A percentile compares a stretch with the other conserved stretches of the same genome.
Evolutionary conservation across 176 grass and related monocot genomes (phyloP).

Genomic region (Elymus sibiricus): DNA sequence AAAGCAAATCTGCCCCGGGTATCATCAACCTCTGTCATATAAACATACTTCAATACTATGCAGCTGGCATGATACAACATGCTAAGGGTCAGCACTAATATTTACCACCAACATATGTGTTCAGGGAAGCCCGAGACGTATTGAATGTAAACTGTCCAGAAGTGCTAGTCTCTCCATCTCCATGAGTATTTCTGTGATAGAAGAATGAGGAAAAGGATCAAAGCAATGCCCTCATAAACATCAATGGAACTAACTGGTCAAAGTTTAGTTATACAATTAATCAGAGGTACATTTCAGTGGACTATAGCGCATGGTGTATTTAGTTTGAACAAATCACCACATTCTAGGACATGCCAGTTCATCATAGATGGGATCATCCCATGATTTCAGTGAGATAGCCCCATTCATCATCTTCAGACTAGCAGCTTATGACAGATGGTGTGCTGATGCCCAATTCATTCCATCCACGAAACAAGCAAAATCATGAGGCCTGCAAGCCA

Average conservation of each 20-base stretch:
- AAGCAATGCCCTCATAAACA: background rate
- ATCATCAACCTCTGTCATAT: conserved; percentile 72
- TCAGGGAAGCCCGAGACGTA: conserved; percentile 53
- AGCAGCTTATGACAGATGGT: conserved; percentile 4
- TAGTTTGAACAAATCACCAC: background rate
- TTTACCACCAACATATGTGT: conserved; percentile 72
- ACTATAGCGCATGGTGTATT: background rate
- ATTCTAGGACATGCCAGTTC: too few species aligned
- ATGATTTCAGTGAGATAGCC: background rate
- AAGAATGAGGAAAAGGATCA: conserved; percentile 11
- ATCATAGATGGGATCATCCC: background rate
- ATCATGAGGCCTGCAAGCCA: background rate
- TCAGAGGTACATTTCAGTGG: background rate
- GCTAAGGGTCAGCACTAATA: conserved; percentile 15
- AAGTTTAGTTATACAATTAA: background rate
- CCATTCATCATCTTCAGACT: background rate
- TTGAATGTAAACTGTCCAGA: conserved; percentile 47
- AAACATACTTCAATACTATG: conserved; percentile 23
- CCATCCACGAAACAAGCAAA: background rate
- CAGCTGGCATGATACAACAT: conserved; percentile 11
- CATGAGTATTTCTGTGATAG: conserved; percentile 43
- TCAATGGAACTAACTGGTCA: background rate
- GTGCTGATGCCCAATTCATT: background rate
- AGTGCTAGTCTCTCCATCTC: conserved; percentile 37
- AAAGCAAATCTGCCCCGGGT: conserved; percentile 44